A percentile compares a stretch with the other conserved stretches of the same genome.
Conservation (phyloP, 176 grass and related monocot genomes). For the Poa pratensis region DNA sequence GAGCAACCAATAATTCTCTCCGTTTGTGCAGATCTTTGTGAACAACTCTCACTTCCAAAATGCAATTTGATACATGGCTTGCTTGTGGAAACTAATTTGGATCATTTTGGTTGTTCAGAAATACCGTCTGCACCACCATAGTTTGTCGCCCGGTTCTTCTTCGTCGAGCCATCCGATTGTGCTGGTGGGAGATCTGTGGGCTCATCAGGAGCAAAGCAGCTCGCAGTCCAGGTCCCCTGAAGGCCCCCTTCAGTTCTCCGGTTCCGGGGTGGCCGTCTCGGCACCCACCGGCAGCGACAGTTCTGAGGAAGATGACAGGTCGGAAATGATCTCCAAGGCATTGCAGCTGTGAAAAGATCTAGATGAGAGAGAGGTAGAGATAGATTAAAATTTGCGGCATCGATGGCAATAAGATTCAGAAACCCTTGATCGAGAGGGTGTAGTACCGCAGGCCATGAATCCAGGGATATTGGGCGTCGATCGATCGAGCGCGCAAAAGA, state of each 20-base stretch:
- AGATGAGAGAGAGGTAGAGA: constrained; percentile 41
- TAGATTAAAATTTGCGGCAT: constrained; percentile 32
- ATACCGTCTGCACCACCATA: constrained; percentile 85
- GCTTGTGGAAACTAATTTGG: constrained; percentile 31
- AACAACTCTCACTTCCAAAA: not conserved
- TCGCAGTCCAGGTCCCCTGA: constrained; percentile 79
- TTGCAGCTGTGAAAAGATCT: not conserved
- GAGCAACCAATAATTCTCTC: not conserved
- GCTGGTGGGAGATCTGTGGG: constrained; percentile 57
- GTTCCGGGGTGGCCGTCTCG: constrained; percentile 56
- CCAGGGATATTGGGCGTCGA: constrained; percentile 41
- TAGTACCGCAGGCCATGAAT: constrained; percentile 38
- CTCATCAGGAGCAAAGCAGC: constrained; percentile 59
- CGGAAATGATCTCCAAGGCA: constrained; percentile 51
- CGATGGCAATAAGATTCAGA: constrained; percentile 40
- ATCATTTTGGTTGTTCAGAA: constrained; percentile 66
- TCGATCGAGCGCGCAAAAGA: constrained; percentile 28
- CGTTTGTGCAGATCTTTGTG: not conserved
- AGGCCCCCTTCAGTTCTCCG: constrained; percentile 64
- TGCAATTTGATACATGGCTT: not conserved
- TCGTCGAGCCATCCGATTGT: constrained; percentile 43
- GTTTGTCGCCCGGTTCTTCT: constrained; percentile 23
- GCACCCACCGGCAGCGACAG: constrained; percentile 55
- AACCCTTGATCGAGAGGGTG: not conserved
- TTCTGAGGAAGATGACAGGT: constrained; percentile 68